Base-by-base conservation (phyloP, 257 asterid species). In the Petunia secreta region DNA sequence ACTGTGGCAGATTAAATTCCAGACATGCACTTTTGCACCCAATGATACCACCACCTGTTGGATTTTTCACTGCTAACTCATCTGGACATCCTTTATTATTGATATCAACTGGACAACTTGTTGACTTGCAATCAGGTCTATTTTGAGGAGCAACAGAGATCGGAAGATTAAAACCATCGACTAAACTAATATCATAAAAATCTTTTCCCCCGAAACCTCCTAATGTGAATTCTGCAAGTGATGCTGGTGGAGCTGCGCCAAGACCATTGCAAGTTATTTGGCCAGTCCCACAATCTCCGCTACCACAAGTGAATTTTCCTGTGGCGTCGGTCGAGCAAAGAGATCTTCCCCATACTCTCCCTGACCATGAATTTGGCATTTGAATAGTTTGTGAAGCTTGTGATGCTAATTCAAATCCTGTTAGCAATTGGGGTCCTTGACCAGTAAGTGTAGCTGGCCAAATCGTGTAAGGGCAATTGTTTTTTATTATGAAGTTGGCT, bases 381-480 rank as follows among this genome's bases (percentile, higher is more conserved):
- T n/a, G 1, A 41, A 91, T 36, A 5, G 77, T n/a, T 57, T 3
- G 54, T 16, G 88, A 75, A 11, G 84, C 86, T 55, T 62, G 77
- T 2, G 90, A 54, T 4, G 81, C 75, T 37, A 91, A 75, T 2
- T 74, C 82, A 34, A 91, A 85, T 10, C 94, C 94, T 0, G 97
- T 84, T 1, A 15, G 6, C 41, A 52, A n/a, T 8, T 43, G 53
- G 0, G 82, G 53, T 1, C 91, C 97, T 3, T 34, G 1, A 14
- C 89, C 83, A 38, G 92, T 87, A 8, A 81, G 65, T 2, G 89
- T 66, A 48, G 91, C 97, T 0, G 94, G 94, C 94, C 93, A 89
- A 25, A 91, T 82, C 39, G 79, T 50, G 60, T 62, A 86, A 1
- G 83, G 83, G 16, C 94, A 91, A 50, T 87, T 86, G 40, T 89